A percentile compares a stretch with the other conserved stretches of the same genome.
These are phyloP conservation scores for Aspergillus fumigatiaffinis DNA, from an alignment of 2,329 filamentous ascomycete species.

Conservation along the genomic window DNA sequence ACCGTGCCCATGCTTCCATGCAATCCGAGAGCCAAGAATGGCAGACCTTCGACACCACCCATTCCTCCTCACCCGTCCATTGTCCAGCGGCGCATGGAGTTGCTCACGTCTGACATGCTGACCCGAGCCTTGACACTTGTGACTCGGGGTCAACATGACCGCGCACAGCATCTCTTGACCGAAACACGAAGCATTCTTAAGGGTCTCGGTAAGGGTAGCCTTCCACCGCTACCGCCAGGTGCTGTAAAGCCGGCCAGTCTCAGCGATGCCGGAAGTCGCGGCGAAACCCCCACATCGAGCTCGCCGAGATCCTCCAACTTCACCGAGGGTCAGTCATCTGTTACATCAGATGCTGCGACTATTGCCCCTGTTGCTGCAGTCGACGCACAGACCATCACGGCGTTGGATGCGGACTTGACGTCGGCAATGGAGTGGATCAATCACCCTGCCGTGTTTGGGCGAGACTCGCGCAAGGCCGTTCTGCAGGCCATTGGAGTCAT, in stretches of 20 bases:
- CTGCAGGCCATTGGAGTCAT: conserved; percentile 96
- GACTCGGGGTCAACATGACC: conserved; percentile 85
- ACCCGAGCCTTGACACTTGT: conserved; percentile 87
- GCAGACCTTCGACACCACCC: conserved; percentile 60
- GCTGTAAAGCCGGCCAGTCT: conserved; percentile 43
- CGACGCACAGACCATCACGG: conserved; percentile 73
- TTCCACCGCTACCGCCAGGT: conserved; percentile 74
- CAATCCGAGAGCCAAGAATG: conserved; percentile 59
- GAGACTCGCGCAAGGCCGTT: conserved; percentile 92
- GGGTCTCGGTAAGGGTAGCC: conserved; percentile 87
- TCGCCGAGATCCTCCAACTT: conserved; percentile 37
- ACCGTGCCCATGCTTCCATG: conserved; percentile 90
- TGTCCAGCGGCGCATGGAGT: conserved; percentile 94
- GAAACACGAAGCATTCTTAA: conserved; percentile 95
- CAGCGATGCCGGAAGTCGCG: conserved; percentile 38
- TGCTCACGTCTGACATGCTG: conserved; percentile 96
- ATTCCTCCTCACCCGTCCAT: conserved; percentile 95
- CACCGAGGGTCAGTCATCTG: conserved; percentile 31
- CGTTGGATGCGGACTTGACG: conserved; percentile 87
- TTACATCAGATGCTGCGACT: conserved; percentile 42
- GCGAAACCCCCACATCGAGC: conserved; percentile 33
- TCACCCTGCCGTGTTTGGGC: conserved; percentile 89
- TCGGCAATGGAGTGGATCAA: conserved; percentile 94
- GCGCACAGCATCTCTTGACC: conserved; percentile 83
- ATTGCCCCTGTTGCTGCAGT: conserved; percentile 65